Evolutionary conservation across 305 asterid genomes (phyloP), one percentile per base, ranked within the genome.

Genomic region (Fraxinus ornus): DNA sequence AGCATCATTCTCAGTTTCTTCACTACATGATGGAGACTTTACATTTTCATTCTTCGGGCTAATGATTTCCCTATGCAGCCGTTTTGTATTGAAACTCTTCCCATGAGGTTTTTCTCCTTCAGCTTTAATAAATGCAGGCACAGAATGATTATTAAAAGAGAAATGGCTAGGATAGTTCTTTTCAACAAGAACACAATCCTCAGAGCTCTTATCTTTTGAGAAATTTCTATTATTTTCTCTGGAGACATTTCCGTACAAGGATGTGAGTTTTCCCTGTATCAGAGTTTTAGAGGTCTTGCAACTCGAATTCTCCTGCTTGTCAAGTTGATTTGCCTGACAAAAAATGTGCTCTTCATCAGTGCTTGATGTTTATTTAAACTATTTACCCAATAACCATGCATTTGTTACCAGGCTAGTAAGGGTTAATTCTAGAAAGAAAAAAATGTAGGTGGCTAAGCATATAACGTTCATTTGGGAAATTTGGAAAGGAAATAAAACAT

Each of bases 211-310:
- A 79, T 88, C 89, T 78, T 83, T 86, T 77, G 41, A 77, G 78
- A 57, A 80, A 83, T 81, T 82, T 82, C 76, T 86, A 85, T 78
- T 79, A 57, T 81, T 89, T 85, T 86, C 88, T 81, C 84, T 87
- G 78, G 92, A 79, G 79, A 84, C 87, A 83, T 86, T 90, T 76
- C 93, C 90, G 71, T 89, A 91, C 82, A 88, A 81, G 88, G 93
- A 90, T 64, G 93, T 89, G 83, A 92, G 82, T 84, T 91, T 94
- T 77, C 91, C 84, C 88, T 91, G 97, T 32, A 86, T 80, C 75
- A 90, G 88, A 83, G 81, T 80, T 86, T 88, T 95, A 21, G 91
- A 79, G 77, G 86, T 75, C 84, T 82, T 86, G 86, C 84, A 66
- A 68, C 82, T 83, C 79, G 77, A 71, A 81, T 81, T 84, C 17